These are phyloP conservation scores for Platanthera guangdongensis DNA, from an alignment of 106 monocot genomes.

Conservation along the genomic window DNA sequence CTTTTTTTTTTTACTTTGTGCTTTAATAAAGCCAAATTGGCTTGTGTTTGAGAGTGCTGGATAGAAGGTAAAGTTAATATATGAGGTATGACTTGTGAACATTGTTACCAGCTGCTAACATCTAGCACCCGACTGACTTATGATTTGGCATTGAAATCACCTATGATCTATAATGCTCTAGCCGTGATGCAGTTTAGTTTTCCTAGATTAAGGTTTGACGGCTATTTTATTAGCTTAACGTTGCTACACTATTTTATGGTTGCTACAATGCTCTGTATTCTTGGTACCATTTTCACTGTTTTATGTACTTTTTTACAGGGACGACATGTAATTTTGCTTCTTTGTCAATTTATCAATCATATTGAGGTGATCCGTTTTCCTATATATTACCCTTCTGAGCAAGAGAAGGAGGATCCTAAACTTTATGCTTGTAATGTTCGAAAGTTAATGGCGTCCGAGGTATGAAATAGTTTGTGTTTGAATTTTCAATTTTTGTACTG, in stretches of 20 bases:
- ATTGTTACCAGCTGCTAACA: neutral
- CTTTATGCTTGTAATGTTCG: constrained; percentile 82
- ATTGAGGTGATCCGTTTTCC: constrained; percentile 67
- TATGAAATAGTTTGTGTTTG: constrained; percentile 19
- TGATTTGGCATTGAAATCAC: neutral
- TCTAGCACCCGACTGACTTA: neutral
- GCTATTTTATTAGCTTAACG: neutral
- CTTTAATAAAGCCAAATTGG: neutral
- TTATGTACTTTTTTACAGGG: constrained; percentile 34
- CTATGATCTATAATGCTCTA: no score
- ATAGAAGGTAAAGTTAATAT: neutral
- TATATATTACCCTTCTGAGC: constrained; percentile 68
- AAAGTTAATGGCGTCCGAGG: constrained; percentile 80
- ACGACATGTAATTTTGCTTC: constrained; percentile 80
- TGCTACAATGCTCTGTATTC: neutral
- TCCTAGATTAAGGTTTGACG: neutral
- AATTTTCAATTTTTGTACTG: no score
- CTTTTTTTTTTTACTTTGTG: neutral
- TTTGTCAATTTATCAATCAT: constrained; percentile 89
- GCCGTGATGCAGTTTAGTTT: neutral
- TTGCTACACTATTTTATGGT: neutral
- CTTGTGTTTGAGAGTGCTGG: neutral
- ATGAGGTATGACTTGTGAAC: neutral
- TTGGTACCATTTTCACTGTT: neutral
- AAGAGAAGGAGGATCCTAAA: constrained; percentile 81